Evolutionary conservation across 306 rosid genomes (phyloP), one percentile per base, ranked within the genome.

Genomic region (Cyamopsis tetragonoloba): DNA sequence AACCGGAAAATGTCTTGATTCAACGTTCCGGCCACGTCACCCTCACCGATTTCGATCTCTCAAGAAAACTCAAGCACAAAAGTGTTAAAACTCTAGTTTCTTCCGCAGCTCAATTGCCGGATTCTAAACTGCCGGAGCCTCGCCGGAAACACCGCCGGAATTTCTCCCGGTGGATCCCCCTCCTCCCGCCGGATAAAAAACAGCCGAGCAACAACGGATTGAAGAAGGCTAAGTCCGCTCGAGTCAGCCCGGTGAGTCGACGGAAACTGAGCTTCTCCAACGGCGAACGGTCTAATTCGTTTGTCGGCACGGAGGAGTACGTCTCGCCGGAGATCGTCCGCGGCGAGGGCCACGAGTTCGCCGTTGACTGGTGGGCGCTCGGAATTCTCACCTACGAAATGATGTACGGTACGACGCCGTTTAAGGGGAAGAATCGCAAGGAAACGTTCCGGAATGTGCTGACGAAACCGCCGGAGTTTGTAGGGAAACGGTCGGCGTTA

Each of bases 361-460:
- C 97, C 14, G 99, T 95, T 1, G 99, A 95, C 26, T 95, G 99
- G 99, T 95, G 99, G 99, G 95, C 97, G 26, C 55, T 95, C 1
- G 99, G 99, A 11, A 81, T 95, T 0, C 77, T 95, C 1, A 79
- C 88, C 1, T 95, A 86, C 82, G 99, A 95, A 83, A 81, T 89
- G 88, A 17, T 88, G 0, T 90, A 86, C 41, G 99, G 96, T 0
- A 80, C 73, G 74, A 95, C 99, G 68, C 99, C 99, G 77, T 95
- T 95, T 7, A 95, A 88, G 62, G 97, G 96, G 2, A 95, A 75
- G 80, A 85, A 66, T 47, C 65, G 96, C 19, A 95, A 86, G 65
- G 97, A 95, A 9, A 95, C 99, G 43, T 95, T 90, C 46, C 87
- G 89, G 2, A 90, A 88, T 35, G 89, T 95, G 6, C 6, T 95